Conservation (phyloP, 2,329 filamentous ascomycete genomes). For the Phaeosphaeriaceae sp. region DNA sequence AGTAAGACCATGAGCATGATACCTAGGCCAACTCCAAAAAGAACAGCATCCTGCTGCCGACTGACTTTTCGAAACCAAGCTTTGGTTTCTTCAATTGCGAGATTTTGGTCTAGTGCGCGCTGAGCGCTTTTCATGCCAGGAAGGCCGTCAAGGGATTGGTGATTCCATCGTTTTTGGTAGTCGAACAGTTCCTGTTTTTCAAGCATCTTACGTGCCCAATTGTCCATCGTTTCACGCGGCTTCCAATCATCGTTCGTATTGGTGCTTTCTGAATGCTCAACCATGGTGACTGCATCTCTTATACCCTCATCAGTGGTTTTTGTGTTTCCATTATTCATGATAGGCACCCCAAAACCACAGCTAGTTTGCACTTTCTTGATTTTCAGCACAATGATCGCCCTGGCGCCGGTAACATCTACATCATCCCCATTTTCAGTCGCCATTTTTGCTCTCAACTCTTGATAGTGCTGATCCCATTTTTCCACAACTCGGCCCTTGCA, state of each 20-base stretch:
- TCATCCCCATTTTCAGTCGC: slow-evolving; percentile 36
- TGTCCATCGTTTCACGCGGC: slow-evolving; percentile 62
- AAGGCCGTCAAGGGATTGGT: slow-evolving; percentile 33
- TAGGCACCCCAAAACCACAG: slow-evolving; percentile 70
- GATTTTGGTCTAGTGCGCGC: slow-evolving; percentile 52
- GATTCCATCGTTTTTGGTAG: slow-evolving; percentile 66
- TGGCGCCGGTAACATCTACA: slow-evolving; percentile 29
- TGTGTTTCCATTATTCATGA: slow-evolving; percentile 44
- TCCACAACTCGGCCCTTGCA: slow-evolving; percentile 67
- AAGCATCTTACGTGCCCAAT: slow-evolving; percentile 58
- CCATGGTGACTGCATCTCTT: slow-evolving; percentile 26
- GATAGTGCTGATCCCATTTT: slow-evolving; percentile 57
- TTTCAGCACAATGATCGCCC: slow-evolving; percentile 67
- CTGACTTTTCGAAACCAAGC: slow-evolving; percentile 32
- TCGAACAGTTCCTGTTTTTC: slow-evolving; percentile 57
- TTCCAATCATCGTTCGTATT: slow-evolving; percentile 14
- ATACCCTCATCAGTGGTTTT: slow-evolving; percentile 7
- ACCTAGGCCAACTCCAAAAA: slow-evolving; percentile 24
- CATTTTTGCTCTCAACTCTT: slow-evolving; percentile 51
- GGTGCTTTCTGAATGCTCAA: slow-evolving; percentile 23
- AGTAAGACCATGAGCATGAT: slow-evolving; percentile 28
- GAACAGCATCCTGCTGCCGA: slow-evolving; percentile 32
- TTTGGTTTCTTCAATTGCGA: slow-evolving; percentile 53
- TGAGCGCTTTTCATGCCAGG: slow-evolving; percentile 53
- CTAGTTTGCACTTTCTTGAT: slow-evolving; percentile 69